phyloP scores from a whole-genome alignment of 768 basidiomycete genomes.

The Collybiopsis confluens region DNA sequence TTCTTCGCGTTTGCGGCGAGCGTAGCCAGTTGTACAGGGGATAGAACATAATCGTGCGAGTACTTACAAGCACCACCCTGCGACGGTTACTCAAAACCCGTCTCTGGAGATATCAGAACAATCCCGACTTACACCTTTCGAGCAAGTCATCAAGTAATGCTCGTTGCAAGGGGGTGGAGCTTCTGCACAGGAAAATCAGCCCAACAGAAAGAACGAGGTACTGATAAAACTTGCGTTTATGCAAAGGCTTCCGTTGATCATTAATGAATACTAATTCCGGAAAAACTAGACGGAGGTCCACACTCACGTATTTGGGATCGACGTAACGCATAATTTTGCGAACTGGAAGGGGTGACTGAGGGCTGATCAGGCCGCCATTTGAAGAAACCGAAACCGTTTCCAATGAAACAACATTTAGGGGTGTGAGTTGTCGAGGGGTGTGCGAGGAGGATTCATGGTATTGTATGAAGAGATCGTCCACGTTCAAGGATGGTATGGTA shows the following conservation, averaged over 20 bases:
- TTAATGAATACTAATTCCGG: neutral
- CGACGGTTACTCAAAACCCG: constrained; percentile 13
- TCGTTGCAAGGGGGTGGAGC: constrained; percentile 84
- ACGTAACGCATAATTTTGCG: constrained; percentile 39
- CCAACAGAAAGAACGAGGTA: neutral
- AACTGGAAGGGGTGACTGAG: constrained; percentile 49
- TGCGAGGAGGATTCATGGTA: constrained; percentile 29
- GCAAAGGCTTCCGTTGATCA: constrained; percentile 51
- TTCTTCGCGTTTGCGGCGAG: constrained; percentile 78
- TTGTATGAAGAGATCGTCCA: constrained; percentile 47
- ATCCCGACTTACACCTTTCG: constrained; percentile 60
- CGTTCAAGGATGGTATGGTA: constrained; percentile 46
- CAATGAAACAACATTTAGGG: constrained; percentile 40
- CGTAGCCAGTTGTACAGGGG: constrained; percentile 66
- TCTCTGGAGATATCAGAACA: neutral
- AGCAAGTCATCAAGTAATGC: constrained; percentile 78
- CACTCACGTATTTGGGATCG: constrained; percentile 61
- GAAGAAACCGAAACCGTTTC: constrained; percentile 30
- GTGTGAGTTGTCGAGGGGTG: constrained; percentile 28
- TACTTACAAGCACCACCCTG: constrained; percentile 71
- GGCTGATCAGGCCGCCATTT: constrained; percentile 62
- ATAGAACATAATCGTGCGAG: constrained; percentile 75
- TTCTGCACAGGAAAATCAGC: constrained; percentile 36
- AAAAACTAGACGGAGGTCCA: neutral
- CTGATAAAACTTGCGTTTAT: constrained; percentile 55